Conservation (phyloP, 2,329 filamentous ascomycete species). For the Diaporthe sp. region DNA sequence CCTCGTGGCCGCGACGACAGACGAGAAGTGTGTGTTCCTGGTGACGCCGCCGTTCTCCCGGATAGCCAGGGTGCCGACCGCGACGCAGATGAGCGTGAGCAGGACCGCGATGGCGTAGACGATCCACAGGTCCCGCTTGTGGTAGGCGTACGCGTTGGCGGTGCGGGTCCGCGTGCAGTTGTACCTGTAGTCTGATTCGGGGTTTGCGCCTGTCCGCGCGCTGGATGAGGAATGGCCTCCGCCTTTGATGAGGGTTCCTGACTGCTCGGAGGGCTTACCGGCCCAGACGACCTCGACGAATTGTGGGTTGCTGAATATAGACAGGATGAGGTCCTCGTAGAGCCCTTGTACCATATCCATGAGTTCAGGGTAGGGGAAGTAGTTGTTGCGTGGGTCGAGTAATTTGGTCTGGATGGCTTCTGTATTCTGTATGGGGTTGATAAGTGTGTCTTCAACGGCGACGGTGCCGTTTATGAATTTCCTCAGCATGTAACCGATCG, state of each 20-base stretch:
- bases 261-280: constrained; percentile 43
- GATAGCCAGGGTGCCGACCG: constrained; percentile 51
- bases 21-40: constrained; percentile 54
- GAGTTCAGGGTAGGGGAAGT: constrained; percentile 48
- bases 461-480: constrained; percentile 50
- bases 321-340: constrained; percentile 47
- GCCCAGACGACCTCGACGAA: constrained; percentile 45
- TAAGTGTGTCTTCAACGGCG: constrained; percentile 43
- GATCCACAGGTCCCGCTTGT: constrained; percentile 50
- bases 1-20: constrained; percentile 56
- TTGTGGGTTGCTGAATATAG: constrained; percentile 38
- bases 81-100: constrained; percentile 45
- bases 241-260: constrained; percentile 43
- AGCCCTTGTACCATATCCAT: constrained; percentile 46
- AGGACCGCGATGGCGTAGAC: constrained; percentile 46
- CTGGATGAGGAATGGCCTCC: constrained; percentile 4
- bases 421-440: constrained; percentile 47
- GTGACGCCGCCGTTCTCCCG: constrained; percentile 51
- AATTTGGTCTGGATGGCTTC: constrained; percentile 58
- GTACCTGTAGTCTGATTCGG: constrained; percentile 42
- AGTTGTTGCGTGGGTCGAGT: constrained; percentile 50
- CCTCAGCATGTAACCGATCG: constrained; percentile 50
- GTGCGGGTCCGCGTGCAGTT: constrained; percentile 49
- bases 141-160: constrained; percentile 51
- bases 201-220: neutral